Base-by-base conservation (phyloP, 495 filamentous ascomycete species). In the Penicillium crystallinum region DNA sequence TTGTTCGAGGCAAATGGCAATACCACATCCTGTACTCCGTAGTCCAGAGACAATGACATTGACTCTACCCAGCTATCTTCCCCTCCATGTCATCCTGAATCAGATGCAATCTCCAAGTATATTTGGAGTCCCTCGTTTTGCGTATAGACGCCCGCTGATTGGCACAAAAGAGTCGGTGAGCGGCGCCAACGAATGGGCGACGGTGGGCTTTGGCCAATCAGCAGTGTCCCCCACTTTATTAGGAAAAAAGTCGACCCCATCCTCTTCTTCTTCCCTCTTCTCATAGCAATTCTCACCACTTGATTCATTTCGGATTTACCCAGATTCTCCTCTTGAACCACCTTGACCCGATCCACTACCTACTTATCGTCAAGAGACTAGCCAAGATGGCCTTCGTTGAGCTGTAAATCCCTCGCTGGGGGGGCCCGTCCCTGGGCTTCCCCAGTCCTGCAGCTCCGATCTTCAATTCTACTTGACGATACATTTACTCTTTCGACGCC, bases 361-460 rank as follows among this genome's bases (percentile, higher is more conserved):
- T 3, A 47, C 79, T 82, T 85, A 88, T 86, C 83, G 89, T 95
- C 88, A 83, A 89, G 78, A 77, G 81, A 82, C 77, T 76, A 85
- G 87, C 85, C 71, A 69, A 73, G 7, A 87, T 77, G 87, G 87
- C 87, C 75, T 81, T 89, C 87, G 88, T 83, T 90, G 88, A 86
- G 88, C 89, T 95, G 87, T 95, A 88, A 90, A 88, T 73, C 76
- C 75, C 80, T 82, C 85, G 83, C 89, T 91, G 86, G 83, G 84
- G n/a, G 85, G 74, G 57, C 63, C 75, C 77, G 76, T 70, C 77
- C 23, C 52, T 60, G 49, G 65, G 82, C 81, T 85, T n/a, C 84
- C 85, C 81, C 88, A 91, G 89, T 82, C 79, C 78, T 72, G 72
- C 79, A 82, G 79, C 80, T 87, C 87, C 88, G 88, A 83, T 63